Evolutionary conservation across 129 eudicot species (phyloP), one percentile per base, ranked within the genome.

Genomic region (Ambrosia artemisiifolia): DNA sequence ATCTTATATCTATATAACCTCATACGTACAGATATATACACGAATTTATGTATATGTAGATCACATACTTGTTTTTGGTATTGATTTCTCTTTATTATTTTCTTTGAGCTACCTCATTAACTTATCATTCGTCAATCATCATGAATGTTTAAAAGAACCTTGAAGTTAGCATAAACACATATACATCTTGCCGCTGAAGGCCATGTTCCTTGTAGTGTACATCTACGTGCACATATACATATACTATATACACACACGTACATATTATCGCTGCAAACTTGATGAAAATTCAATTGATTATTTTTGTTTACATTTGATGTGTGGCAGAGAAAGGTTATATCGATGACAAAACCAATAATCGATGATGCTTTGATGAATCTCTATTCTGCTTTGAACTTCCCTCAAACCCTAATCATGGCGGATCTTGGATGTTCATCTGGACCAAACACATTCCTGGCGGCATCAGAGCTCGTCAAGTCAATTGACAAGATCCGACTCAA

Each of bases 341-440:
- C 86, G 7, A 81, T 84, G 75, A 81, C 94, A 60, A 83, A 71
- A 70, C 83, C 91, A 8, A 83, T 84, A 72, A 70, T 65, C 7
- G 94, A 88, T 65, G 82, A 77, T 75, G 91, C 94, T 32, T 73
- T 92, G 40, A 46, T 62, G 4, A 69, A 81, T 38, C 77, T 87
- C 14, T 86, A 81, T 66, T 7, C 30, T 50, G 77, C 28, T 56
- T 35, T 78, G 67, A 63, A 65, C 43, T 55, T 55, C 63, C 89
- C 85, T 1, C 70, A 79, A 49, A 74, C 65, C 64, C 71, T 92
- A 8, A 64, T 69, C 82, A 83, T 92, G 35, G 98, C 91, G 17
- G 96, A 89, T 67, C 51, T 92, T 78, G 98, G 96, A 17, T 92
- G 95, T 46, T 86, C 96, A 19, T 85, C 91, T 14, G 98, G 98